Evolutionary conservation across 768 basidiomycete species (phyloP).

Genomic region (Russula abietina): DNA sequence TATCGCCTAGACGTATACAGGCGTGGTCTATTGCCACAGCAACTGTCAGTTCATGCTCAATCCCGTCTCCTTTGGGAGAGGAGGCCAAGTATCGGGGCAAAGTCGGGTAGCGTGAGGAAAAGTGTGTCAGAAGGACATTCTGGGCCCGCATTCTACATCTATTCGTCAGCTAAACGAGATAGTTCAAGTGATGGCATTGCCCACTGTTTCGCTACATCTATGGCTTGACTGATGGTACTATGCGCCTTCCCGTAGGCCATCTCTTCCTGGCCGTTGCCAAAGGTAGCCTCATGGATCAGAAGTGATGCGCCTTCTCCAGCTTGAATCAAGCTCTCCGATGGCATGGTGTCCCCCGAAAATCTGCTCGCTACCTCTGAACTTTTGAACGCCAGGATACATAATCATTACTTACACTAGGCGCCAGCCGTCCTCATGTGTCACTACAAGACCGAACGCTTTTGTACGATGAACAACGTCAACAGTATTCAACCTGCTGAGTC

Average conservation of each 20-base stretch:
- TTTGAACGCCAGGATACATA: neutral
- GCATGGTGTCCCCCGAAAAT: slow-evolving; percentile 89
- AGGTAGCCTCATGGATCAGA: slow-evolving; percentile 91
- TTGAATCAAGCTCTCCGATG: slow-evolving; percentile 57
- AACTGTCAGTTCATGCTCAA: slow-evolving; percentile 33
- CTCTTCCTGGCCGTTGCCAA: slow-evolving; percentile 77
- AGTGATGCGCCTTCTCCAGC: slow-evolving; percentile 67
- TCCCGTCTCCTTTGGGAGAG: slow-evolving; percentile 17
- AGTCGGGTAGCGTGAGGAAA: slow-evolving; percentile 90
- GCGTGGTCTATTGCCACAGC: slow-evolving; percentile 81
- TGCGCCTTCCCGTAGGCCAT: slow-evolving; percentile 75
- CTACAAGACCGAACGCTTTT: slow-evolving; percentile 20
- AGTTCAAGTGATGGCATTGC: slow-evolving; percentile 24
- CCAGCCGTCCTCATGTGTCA: slow-evolving; percentile 23
- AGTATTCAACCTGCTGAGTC: slow-evolving; percentile 14
- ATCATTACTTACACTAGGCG: slow-evolving; percentile 18
- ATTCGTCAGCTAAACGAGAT: neutral
- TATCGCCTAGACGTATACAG: slow-evolving; percentile 62
- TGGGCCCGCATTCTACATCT: slow-evolving; percentile 70
- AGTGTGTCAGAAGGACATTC: slow-evolving; percentile 88
- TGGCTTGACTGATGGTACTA: slow-evolving; percentile 85
- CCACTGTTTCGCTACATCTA: slow-evolving; percentile 66
- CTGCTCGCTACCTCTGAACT: slow-evolving; percentile 38
- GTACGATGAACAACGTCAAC: slow-evolving; percentile 23
- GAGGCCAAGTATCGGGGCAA: slow-evolving; percentile 44